A percentile compares a stretch with the other conserved stretches of the same genome.
Conservation (phyloP, 768 basidiomycete genomes). For the Calocybe cyanea region DNA sequence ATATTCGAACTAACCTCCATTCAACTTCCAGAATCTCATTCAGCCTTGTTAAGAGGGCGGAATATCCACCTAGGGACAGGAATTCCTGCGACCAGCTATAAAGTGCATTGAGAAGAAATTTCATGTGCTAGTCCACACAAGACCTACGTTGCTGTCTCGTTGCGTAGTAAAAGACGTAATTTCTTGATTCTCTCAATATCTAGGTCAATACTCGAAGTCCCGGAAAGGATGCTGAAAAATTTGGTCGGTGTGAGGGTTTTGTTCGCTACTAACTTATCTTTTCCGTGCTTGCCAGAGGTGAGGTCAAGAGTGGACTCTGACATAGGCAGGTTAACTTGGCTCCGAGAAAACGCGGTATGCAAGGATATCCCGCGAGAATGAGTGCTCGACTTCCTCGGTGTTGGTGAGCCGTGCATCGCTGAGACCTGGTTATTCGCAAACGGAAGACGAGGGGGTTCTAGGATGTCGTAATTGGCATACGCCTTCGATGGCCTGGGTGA, state of each 20-base stretch:
- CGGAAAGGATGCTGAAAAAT: conserved; percentile 63
- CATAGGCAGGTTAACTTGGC: conserved; percentile 42
- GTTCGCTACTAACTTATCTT: conserved; percentile 45
- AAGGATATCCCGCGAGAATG: conserved; percentile 63
- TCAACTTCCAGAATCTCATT: conserved; percentile 93
- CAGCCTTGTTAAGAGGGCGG: conserved; percentile 73
- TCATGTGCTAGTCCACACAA: too few relatives aligned
- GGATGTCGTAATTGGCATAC: conserved; percentile 33
- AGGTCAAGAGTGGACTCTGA: conserved; percentile 43
- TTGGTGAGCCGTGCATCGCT: conserved; percentile 28
- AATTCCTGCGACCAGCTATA: conserved; percentile 89
- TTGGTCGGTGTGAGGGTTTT: conserved; percentile 61
- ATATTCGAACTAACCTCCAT: conserved; percentile 74
- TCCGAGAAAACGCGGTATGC: conserved; percentile 52
- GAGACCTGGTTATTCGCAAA: conserved; percentile 33
- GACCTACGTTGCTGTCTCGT: conserved; percentile 81
- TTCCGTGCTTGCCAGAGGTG: conserved; percentile 36
- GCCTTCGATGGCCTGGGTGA: conserved; percentile 47
- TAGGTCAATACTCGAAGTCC: conserved; percentile 67
- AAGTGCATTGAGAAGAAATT: too few relatives aligned
- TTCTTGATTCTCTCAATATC: conserved; percentile 89
- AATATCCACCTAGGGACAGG: conserved; percentile 79
- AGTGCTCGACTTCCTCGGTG: conserved; percentile 36
- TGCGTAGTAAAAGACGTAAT: conserved; percentile 78
- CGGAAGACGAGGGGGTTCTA: conserved; percentile 34